Evolutionary conservation across 2,329 filamentous ascomycete species (phyloP), one percentile per base, ranked within the genome.

Genomic region (Scopulariopsis brevicaulis): DNA sequence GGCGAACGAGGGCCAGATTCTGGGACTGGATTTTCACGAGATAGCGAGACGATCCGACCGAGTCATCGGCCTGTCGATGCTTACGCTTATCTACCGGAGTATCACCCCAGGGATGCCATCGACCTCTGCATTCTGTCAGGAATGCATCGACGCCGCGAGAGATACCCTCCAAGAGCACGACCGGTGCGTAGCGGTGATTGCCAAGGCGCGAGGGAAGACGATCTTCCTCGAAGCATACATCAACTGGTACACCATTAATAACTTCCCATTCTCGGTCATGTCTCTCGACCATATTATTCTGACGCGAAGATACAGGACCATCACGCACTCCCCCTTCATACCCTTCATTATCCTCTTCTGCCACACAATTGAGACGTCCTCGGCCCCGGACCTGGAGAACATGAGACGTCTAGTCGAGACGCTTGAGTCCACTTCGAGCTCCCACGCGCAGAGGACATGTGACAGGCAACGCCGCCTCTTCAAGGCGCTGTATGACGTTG

Each of bases 261-360:
- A 58, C 50, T 3, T 43, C 46, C 1, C 50, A 11, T 55, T 32
- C 53, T 3, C 37, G 4, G 4, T 18, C 37, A n/a, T n/a, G n/a
- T n/a, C n/a, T n/a, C n/a, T n/a, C n/a, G n/a, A n/a, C n/a, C n/a
- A n/a, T n/a, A n/a, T n/a, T n/a, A n/a, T n/a, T n/a, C 18, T 55
- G 37, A 24, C n/a, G 7, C 22, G 34, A 28, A 28, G 12, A 5
- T 18, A 15, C 35, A 76, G 74, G 74, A 74, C 71, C 1, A 67
- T 77, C 5, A 66, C 78, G 2, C 77, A 79, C 62, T 74, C 76
- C 15, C 78, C 77, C 0, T 80, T 81, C 59, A 76, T 78, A 12
- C 75, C 77, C 0, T 81, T 80, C 63, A 77, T 78, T 56, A 74
- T 79, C 4, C 70, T 80, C 3, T 80, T 81, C 68, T 77, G 75